These are phyloP conservation scores for Xylariaceae sp. DNA, from an alignment of 2,329 filamentous ascomycete genomes.

Conservation along the genomic window DNA sequence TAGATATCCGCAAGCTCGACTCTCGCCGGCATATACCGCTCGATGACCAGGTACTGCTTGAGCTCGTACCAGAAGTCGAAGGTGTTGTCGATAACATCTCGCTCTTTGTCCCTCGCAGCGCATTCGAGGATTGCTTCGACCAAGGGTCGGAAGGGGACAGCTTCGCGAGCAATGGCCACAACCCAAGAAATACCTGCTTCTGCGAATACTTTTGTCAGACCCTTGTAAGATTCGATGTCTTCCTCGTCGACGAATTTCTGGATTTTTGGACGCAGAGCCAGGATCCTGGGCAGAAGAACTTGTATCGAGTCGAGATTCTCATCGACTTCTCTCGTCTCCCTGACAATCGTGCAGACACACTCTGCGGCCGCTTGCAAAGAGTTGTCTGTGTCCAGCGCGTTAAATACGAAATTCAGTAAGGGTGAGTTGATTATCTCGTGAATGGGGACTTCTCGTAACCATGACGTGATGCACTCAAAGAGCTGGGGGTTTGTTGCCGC, in stretches of 20 bases:
- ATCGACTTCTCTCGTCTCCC: slow-evolving; percentile 89
- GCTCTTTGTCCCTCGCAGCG: slow-evolving; percentile 77
- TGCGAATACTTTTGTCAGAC: slow-evolving; percentile 82
- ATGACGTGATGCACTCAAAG: slow-evolving; percentile 92
- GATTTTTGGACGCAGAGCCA: slow-evolving; percentile 73
- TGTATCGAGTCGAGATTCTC: slow-evolving; percentile 80
- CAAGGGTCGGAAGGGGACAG: slow-evolving; percentile 71
- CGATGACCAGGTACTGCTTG: slow-evolving; percentile 90
- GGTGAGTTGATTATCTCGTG: slow-evolving; percentile 78
- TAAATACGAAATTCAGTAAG: slow-evolving; percentile 73
- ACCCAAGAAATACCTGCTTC: slow-evolving; percentile 95
- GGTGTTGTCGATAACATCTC: slow-evolving; percentile 87
- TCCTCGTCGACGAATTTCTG: slow-evolving; percentile 69
- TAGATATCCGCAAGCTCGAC: slow-evolving; percentile 75
- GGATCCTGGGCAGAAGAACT: slow-evolving; percentile 72
- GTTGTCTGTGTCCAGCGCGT: slow-evolving; percentile 66
- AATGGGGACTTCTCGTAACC: slow-evolving; percentile 88
- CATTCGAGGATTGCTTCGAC: slow-evolving; percentile 93
- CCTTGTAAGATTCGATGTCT: slow-evolving; percentile 80
- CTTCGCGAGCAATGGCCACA: slow-evolving; percentile 80
- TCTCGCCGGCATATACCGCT: slow-evolving; percentile 80
- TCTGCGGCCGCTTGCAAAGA: slow-evolving; percentile 87
- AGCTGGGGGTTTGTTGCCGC: slow-evolving; percentile 84
- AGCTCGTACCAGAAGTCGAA: slow-evolving; percentile 98
- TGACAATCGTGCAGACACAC: slow-evolving; percentile 85